Evolutionary conservation across 106 monocot species (phyloP), one percentile per base, ranked within the genome.

Genomic region (Phalaenopsis aphrodite): DNA sequence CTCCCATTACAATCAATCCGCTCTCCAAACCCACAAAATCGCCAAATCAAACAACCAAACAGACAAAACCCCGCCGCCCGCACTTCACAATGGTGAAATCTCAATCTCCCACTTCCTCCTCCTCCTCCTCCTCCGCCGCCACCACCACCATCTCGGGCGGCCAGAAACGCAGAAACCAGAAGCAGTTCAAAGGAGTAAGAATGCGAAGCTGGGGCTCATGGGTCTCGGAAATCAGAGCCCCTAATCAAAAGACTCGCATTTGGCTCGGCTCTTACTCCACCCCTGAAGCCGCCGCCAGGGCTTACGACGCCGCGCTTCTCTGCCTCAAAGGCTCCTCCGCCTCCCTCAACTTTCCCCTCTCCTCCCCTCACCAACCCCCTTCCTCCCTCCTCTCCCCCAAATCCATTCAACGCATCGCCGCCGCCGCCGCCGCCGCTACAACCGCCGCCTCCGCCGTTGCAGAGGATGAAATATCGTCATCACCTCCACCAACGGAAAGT

Each of bases 301-400:
- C 83, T 5, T 83, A 83, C 58, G 83, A 83, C 73, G 83, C 83
- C 6, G 83, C 83, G 5, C 73, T 83, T 56, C 56, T 83, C 24
- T 83, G 83, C 72, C 83, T 83, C 72, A 83, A 83, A 17, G 83
- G 83, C 56, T 72, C 78, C 78, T 83, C 83, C 14, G 83, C 83
- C 41, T 8, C 83, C 55, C 56, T 78, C 55, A 83, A 83, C 58
- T 83, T 83, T 48, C 83, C 83, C 8, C 23, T 36, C 12, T 77
- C 75, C 18, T 45, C 77, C 66, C 78, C 24, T 0, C 75, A 24
- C 46, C 61, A 8, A 2, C 42, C 74, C 6, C 57, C 81, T 21
- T 21, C 56, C 30, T 18, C 78, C 23, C 37, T 72, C 3, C 55
- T 78, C 11, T 83, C 83, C 17, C 78, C 83, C 43, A 83, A 83